Conservation (phyloP, 176 grass and related monocot genomes). For the Dactylis glomerata region DNA sequence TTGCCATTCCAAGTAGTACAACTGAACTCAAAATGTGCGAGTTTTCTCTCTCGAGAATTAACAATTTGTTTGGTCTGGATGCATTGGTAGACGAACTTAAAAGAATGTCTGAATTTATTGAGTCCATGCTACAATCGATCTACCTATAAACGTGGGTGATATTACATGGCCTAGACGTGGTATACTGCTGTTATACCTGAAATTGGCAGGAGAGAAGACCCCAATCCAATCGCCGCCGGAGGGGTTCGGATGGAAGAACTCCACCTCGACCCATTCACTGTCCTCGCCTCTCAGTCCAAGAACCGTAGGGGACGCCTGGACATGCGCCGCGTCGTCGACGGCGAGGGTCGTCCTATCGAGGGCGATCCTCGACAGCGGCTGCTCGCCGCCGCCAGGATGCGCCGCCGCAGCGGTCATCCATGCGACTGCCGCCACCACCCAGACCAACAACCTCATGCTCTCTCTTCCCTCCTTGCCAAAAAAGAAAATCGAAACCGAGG, state of each 20-base stretch:
- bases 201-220: slow-evolving; percentile 82
- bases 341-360: slow-evolving; percentile 40
- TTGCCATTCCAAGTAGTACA: neutral
- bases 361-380: slow-evolving; percentile 56
- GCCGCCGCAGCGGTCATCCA: slow-evolving; percentile 23
- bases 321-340: slow-evolving; percentile 33
- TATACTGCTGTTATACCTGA: slow-evolving; percentile 39
- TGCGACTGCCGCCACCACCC: neutral
- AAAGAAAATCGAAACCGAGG: neutral
- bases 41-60: neutral
- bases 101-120: neutral
- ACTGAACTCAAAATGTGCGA: neutral
- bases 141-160: neutral
- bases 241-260: slow-evolving; percentile 62
- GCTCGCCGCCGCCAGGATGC: slow-evolving; percentile 24
- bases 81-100: neutral
- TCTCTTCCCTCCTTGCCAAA: neutral
- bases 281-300: slow-evolving; percentile 62
- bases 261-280: slow-evolving; percentile 70
- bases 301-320: slow-evolving; percentile 51
- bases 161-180: neutral
- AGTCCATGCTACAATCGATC: neutral
- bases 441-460: slow-evolving; percentile 11
- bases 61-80: neutral
- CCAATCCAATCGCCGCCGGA: slow-evolving; percentile 66